Base-by-base conservation (phyloP, 2,329 filamentous ascomycete species). In the Phoma sp. region DNA sequence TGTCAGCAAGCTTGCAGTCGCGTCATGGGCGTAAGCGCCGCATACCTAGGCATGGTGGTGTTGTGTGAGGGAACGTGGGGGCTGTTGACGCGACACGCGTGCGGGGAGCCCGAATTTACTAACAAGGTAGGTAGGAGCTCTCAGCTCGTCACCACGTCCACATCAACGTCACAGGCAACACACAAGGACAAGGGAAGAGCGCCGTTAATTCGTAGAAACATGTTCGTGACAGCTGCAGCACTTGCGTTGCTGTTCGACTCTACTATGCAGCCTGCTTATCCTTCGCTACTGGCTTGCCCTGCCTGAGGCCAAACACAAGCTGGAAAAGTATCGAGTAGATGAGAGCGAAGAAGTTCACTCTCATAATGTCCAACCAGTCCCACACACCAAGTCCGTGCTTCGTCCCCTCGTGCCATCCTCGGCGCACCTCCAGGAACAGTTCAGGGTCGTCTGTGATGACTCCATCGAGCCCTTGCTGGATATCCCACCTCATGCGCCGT, bases 361-460 rank as follows among this genome's bases (percentile, higher is more conserved):
- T 57, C 39, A 69, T 7, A 23, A 75, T 65, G 23, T 74, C 67
- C 41, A 71, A 48, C 65, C 64, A 71, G 22, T 66, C 58, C 51
- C 57, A 51, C n/a, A 71, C 27, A 8, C 69, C 53, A 24, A 75
- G 52, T 1, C 66, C 64, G 25, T 68, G 64, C 40, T 67, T 68
- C 46, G 58, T 66, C 4, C 65, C 66, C 45, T 77, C 74, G 40
- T 79, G 75, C 66, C 74, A 79, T 10, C 65, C 66, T 25, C 79
- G 59, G 33, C 67, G 72, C 56, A 91, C 81, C 39, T 88, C 82
- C 23, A 86, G 69, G 67, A 87, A 93, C 60, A 83, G 74, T 68
- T 83, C 83, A 1, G 90, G 90, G 62, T 96, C 87, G 68, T 97
- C 93, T 0, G 92, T 96, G 47, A 96, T 87, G 4, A 96, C 88